These are phyloP conservation scores for Sporothrix euskadiensis DNA, from an alignment of 2,329 filamentous ascomycete genomes.

Conservation along the genomic window DNA sequence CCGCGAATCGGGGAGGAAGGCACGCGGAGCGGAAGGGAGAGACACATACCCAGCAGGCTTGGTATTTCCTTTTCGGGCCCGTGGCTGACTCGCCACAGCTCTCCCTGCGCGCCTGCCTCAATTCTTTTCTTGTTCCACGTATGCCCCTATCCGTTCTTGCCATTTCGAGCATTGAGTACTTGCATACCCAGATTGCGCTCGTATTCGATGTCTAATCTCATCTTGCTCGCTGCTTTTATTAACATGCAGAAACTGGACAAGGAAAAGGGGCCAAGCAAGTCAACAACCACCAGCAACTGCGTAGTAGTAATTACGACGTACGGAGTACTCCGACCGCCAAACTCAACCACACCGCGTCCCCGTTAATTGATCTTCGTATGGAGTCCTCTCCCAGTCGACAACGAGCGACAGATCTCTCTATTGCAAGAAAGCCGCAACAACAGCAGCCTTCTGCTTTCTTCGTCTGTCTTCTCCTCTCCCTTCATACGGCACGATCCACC, in stretches of 20 bases:
- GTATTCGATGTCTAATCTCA: slow-evolving; percentile 17
- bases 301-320: no score
- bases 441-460: neutral
- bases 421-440: neutral
- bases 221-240: neutral
- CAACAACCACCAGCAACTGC: neutral
- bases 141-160: neutral
- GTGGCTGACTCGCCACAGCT: neutral
- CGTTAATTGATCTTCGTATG: slow-evolving; percentile 1
- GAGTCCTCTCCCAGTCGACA: neutral
- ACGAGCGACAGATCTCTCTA: neutral
- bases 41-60: neutral
- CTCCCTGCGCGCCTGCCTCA: slow-evolving; percentile 19
- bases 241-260: neutral
- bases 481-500: slow-evolving; percentile 19
- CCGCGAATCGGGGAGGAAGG: slow-evolving; percentile 13
- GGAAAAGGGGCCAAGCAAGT: neutral
- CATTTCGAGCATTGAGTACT: neutral
- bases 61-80: neutral
- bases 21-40: slow-evolving; percentile 9
- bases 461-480: neutral
- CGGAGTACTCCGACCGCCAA: neutral
- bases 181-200: neutral
- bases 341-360: neutral
- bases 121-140: neutral